Percentiles rank a stretch among this genome's conserved stretches.
Evolutionary conservation across 169 alveolate genomes (phyloP).

Genomic region (Perkinsus marinus): DNA sequence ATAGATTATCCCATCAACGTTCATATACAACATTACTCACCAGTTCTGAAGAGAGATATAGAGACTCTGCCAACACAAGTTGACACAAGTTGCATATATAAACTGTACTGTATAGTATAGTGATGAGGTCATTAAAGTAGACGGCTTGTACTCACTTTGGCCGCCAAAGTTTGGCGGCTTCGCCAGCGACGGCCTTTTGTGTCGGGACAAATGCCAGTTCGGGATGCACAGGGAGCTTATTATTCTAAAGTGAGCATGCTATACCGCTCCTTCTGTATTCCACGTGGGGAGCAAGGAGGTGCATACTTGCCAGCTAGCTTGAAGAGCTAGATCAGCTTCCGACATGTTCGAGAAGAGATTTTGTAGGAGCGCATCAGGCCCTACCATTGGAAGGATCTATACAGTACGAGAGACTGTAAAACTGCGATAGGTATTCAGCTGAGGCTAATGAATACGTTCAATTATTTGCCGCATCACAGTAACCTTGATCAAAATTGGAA

Average conservation of each 20-base stretch:
- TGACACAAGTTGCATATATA: too few species aligned
- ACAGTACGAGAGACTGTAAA: too few species aligned
- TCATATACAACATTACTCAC: too few species aligned
- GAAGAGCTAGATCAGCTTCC: not conserved
- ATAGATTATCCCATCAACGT: too few species aligned
- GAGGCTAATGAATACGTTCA: too few species aligned
- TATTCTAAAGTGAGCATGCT: not conserved
- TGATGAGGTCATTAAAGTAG: too few species aligned
- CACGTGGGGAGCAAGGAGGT: not conserved
- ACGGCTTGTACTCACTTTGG: not conserved
- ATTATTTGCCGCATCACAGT: too few species aligned
- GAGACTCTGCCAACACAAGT: too few species aligned
- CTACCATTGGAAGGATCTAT: not conserved
- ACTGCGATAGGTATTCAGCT: too few species aligned
- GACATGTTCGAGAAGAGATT: not conserved
- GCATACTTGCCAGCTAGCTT: not conserved
- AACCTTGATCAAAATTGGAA: too few species aligned
- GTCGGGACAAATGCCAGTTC: not conserved
- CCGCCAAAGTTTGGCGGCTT: not conserved
- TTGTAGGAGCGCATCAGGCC: not conserved
- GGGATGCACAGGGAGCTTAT: not conserved
- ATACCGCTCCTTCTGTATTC: not conserved
- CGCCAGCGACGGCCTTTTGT: not conserved
- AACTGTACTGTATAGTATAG: too few species aligned
- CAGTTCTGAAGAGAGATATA: too few species aligned